Percentiles rank a stretch among this genome's conserved stretches.
Evolutionary conservation across 2,329 filamentous ascomycete species (phyloP).

Genomic region (Basipetospora chlamydospora): DNA sequence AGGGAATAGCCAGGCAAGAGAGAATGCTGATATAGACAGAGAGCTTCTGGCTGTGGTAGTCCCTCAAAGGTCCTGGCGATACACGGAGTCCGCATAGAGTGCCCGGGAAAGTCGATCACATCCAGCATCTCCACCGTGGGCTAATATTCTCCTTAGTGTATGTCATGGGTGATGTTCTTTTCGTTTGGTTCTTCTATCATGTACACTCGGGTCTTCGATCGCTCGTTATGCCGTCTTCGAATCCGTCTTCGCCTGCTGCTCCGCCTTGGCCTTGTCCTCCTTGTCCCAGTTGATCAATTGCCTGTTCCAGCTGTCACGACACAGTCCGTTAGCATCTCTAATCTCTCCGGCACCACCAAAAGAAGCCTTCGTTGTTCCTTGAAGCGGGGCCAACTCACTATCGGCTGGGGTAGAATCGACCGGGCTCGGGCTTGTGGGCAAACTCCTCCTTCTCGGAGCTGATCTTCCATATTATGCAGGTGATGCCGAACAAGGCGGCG

Average conservation of each 20-base stretch:
- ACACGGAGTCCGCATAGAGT: too few species aligned
- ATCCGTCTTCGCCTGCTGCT: constrained; percentile 5
- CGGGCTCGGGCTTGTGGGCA: constrained; percentile 60
- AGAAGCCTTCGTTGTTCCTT: too few species aligned
- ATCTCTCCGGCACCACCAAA: too few species aligned
- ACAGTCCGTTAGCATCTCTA: constrained; percentile 13
- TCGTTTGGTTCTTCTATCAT: background rate
- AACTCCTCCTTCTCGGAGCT: constrained; percentile 62
- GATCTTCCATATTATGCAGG: constrained; percentile 52
- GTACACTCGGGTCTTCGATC: too few species aligned
- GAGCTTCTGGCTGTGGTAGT: too few species aligned
- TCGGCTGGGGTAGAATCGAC: constrained; percentile 72
- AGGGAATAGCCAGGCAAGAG: too few species aligned
- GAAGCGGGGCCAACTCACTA: constrained; percentile 61
- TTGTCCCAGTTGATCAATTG: constrained; percentile 30
- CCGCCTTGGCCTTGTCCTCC: constrained; percentile 23
- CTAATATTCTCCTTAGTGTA: too few species aligned
- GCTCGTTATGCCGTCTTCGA: background rate
- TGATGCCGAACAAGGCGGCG: constrained; percentile 52
- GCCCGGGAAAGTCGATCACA: too few species aligned
- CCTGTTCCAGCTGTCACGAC: constrained; percentile 25
- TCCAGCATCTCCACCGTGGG: too few species aligned
- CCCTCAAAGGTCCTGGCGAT: too few species aligned
- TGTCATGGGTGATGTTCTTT: too few species aligned
- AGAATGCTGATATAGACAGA: too few species aligned